These are phyloP conservation scores for Umbelopsis isabellina DNA, from an alignment of 192 early-diverging fungal genomes.

Conservation along the genomic window DNA sequence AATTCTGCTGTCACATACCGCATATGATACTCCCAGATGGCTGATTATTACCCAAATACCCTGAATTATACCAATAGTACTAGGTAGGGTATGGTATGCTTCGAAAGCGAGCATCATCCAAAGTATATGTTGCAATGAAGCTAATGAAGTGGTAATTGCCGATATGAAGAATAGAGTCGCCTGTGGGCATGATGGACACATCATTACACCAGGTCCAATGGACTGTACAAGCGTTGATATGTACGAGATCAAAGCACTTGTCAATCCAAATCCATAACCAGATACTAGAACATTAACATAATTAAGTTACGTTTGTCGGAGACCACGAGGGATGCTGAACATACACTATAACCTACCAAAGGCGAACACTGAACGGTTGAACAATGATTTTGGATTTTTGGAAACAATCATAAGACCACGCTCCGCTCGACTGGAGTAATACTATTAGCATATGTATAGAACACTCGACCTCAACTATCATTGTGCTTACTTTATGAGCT, in stretches of 20 bases:
- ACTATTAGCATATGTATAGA: background rate
- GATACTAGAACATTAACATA: conserved; percentile 41
- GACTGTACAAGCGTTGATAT: conserved; percentile 68
- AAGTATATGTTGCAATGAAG: conserved; percentile 68
- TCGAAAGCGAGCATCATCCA: conserved; percentile 83
- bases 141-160: conserved; percentile 73
- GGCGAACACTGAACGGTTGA: conserved; percentile 63
- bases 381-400: conserved; percentile 64
- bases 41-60: conserved; percentile 56
- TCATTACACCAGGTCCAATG: conserved; percentile 68
- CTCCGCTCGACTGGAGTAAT: conserved; percentile 62
- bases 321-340: background rate
- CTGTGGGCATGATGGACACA: conserved; percentile 66
- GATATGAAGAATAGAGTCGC: conserved; percentile 67
- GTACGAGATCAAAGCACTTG: conserved; percentile 71
- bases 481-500: conserved; percentile 48
- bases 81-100: conserved; percentile 48
- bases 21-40: conserved; percentile 72
- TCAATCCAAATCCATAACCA: conserved; percentile 76
- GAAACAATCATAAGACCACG: conserved; percentile 64
- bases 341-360: conserved; percentile 53
- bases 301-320: background rate
- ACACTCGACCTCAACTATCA: background rate
- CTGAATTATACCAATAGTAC: conserved; percentile 37
- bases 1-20: conserved; percentile 44